phyloP scores from a whole-genome alignment of 2,329 filamentous ascomycete genomes.

The Clonostachys chloroleuca region DNA sequence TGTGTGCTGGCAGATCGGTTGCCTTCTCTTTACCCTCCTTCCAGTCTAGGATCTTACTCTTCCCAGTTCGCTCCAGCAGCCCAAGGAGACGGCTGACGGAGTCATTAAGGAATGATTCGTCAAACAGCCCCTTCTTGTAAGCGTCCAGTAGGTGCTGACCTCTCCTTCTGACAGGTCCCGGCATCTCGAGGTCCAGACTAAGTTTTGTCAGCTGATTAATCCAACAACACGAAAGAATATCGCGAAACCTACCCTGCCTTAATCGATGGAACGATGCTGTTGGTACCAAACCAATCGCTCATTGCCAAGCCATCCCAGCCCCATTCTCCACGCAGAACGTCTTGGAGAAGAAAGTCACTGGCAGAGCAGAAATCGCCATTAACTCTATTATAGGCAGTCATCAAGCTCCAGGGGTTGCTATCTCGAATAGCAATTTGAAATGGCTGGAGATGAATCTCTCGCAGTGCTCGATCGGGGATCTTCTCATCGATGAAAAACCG shows the following conservation, averaged over 20 bases:
- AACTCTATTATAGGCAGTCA: constrained; percentile 35
- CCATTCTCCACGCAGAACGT: constrained; percentile 32
- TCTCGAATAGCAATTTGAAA: constrained; percentile 32
- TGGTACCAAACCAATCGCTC: constrained; percentile 32
- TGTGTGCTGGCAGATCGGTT: neutral
- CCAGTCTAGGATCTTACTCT: neutral
- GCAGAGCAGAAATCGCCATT: constrained; percentile 32
- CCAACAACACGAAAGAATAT: neutral
- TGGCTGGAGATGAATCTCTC: constrained; percentile 28
- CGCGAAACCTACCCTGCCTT: constrained; percentile 3
- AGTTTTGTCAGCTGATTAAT: neutral
- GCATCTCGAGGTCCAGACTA: neutral
- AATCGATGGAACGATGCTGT: constrained; percentile 10
- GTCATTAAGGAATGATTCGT: neutral
- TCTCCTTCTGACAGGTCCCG: neutral
- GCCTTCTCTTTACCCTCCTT: neutral
- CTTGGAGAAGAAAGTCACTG: constrained; percentile 22
- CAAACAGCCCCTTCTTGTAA: neutral
- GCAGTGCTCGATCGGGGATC: constrained; percentile 11
- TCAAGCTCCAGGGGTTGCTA: constrained; percentile 28
- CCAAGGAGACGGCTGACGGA: neutral
- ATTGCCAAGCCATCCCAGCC: constrained; percentile 33
- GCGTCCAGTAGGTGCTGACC: neutral
- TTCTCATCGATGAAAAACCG: constrained; percentile 9
- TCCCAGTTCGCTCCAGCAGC: neutral